Conservation (phyloP, 148 eudicot species). For the Selenicereus undatus region DNA sequence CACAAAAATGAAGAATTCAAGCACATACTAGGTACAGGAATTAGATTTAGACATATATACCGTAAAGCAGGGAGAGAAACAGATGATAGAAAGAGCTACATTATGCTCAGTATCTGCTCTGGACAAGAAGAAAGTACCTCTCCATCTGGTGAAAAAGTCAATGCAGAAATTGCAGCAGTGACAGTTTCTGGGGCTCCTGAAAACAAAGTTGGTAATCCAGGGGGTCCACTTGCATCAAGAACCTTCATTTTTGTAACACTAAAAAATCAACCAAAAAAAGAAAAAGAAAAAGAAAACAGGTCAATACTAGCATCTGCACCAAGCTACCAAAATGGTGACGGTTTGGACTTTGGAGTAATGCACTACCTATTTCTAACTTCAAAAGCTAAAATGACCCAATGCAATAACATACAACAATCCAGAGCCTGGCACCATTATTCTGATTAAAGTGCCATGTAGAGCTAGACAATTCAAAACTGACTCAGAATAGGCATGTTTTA, state of each 20-base stretch:
- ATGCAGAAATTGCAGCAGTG: slow-evolving; percentile 68
- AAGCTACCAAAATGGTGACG: slow-evolving; percentile 2
- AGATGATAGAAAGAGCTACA: background rate
- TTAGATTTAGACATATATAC: background rate
- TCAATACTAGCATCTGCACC: slow-evolving; percentile 1
- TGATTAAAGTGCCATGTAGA: background rate
- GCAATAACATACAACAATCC: background rate
- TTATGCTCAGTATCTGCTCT: too few species aligned
- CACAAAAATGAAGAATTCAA: background rate
- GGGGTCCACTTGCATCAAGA: slow-evolving; percentile 98
- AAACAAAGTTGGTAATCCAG: slow-evolving; percentile 81
- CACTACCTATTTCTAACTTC: background rate
- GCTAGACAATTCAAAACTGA: background rate
- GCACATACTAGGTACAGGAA: background rate
- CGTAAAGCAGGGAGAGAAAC: background rate
- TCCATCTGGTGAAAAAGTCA: slow-evolving; percentile 94
- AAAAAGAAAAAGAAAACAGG: slow-evolving; percentile 5
- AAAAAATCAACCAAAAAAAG: background rate
- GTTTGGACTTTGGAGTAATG: background rate
- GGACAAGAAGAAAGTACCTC: slow-evolving; percentile 55
- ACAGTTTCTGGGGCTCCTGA: slow-evolving; percentile 58
- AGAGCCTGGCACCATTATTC: background rate
- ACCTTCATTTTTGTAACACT: slow-evolving; percentile 80
- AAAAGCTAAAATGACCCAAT: background rate
- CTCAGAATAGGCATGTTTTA: background rate